A percentile compares a stretch with the other conserved stretches of the same genome.
Evolutionary conservation across 345 rosid genomes (phyloP).

Genomic region (Ceriops zippeliana): DNA sequence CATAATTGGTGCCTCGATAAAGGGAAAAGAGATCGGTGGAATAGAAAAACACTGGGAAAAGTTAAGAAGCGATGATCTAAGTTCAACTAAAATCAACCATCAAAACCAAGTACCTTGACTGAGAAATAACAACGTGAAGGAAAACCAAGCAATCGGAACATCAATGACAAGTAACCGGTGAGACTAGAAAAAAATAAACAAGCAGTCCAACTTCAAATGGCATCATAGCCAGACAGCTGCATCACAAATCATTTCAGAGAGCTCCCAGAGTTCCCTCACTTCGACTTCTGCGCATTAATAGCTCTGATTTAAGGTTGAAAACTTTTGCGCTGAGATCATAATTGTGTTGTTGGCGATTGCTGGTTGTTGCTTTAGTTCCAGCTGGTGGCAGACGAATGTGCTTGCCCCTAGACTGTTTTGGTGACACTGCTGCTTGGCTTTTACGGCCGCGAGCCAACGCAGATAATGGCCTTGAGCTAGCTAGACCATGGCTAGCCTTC

Average conservation of each 20-base stretch:
- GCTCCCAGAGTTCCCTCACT: conserved; percentile 58
- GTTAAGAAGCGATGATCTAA: too few species aligned
- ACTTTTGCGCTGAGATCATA: conserved; percentile 48
- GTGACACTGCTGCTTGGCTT: conserved; percentile 37
- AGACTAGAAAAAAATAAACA: too few species aligned
- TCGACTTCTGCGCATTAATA: conserved; percentile 57
- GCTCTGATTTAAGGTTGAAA: conserved; percentile 43
- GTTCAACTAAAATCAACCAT: too few species aligned
- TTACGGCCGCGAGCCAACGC: conserved; percentile 45
- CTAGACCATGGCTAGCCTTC: conserved; percentile 54
- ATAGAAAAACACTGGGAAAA: too few species aligned
- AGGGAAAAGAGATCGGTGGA: too few species aligned
- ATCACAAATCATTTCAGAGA: not conserved
- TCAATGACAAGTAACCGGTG: too few species aligned
- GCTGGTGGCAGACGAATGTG: conserved; percentile 51
- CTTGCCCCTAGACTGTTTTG: conserved; percentile 50
- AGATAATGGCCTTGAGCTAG: conserved; percentile 37
- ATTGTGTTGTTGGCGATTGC: conserved; percentile 29
- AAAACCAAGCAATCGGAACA: too few species aligned
- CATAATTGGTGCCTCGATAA: too few species aligned
- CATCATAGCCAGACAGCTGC: too few species aligned
- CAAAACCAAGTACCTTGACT: too few species aligned
- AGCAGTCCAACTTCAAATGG: too few species aligned
- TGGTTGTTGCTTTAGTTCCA: conserved; percentile 40
- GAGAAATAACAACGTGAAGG: too few species aligned